A percentile compares a stretch with the other conserved stretches of the same genome.
phyloP scores from a whole-genome alignment of 306 rosid species.

The Sphenostylis stenocarpa region DNA sequence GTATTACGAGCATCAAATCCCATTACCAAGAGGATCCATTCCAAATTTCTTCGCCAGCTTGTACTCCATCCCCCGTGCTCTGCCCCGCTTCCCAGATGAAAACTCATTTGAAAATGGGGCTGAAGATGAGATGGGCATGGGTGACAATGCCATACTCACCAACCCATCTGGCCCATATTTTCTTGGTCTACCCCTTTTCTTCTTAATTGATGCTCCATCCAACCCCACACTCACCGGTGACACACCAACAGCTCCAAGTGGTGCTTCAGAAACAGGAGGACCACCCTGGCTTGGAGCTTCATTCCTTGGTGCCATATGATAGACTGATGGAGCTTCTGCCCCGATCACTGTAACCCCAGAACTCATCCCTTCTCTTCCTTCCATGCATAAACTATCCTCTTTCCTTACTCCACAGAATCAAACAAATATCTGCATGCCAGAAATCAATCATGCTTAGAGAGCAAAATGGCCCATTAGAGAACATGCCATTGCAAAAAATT shows the following conservation, averaged over 20 bases:
- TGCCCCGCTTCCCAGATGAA: constrained; percentile 57
- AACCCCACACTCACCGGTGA: constrained; percentile 52
- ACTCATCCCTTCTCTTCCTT: constrained; percentile 62
- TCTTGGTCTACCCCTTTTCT: constrained; percentile 88
- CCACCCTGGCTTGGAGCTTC: constrained; percentile 51
- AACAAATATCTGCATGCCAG: constrained; percentile 48
- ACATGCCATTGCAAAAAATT: not conserved
- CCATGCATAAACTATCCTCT: constrained; percentile 50
- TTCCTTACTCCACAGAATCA: constrained; percentile 20
- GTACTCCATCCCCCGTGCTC: constrained; percentile 50
- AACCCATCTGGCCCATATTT: constrained; percentile 78
- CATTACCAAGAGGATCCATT: constrained; percentile 52
- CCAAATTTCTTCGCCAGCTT: constrained; percentile 60
- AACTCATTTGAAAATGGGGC: constrained; percentile 53
- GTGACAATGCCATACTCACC: constrained; percentile 64
- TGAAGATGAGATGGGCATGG: constrained; percentile 68
- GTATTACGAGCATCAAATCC: not conserved
- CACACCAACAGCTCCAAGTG: constrained; percentile 13
- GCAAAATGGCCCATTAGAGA: not conserved
- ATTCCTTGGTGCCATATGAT: constrained; percentile 74
- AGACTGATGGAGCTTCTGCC: constrained; percentile 83
- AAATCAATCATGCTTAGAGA: not conserved
- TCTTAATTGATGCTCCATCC: constrained; percentile 51
- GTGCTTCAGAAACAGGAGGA: constrained; percentile 29
- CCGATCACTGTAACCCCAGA: constrained; percentile 77